These are phyloP conservation scores for Phylloporus scabripes DNA, from an alignment of 768 basidiomycete genomes.

Conservation along the genomic window DNA sequence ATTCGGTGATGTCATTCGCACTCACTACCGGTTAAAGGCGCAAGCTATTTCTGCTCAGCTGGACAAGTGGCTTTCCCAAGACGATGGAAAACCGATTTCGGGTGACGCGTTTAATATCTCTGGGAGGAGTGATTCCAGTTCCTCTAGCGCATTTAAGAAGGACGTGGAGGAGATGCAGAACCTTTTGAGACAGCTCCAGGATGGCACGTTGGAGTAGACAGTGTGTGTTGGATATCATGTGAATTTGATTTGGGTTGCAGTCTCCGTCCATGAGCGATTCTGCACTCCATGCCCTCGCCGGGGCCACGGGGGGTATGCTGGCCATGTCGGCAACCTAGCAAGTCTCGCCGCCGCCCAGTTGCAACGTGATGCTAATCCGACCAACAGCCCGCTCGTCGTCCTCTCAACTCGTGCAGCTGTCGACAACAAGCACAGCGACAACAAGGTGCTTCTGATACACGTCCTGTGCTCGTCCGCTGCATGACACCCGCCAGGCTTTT, in stretches of 20 bases:
- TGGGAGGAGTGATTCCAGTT: slow-evolving; percentile 34
- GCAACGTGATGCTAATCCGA: slow-evolving; percentile 2
- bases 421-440: slow-evolving; percentile 65
- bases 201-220: slow-evolving; percentile 19
- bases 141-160: slow-evolving; percentile 55
- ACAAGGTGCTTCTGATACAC: slow-evolving; percentile 49
- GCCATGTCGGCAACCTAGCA: slow-evolving; percentile 92
- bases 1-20: slow-evolving; percentile 81
- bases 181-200: slow-evolving; percentile 44
- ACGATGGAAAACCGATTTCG: slow-evolving; percentile 61
- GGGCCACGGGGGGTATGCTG: slow-evolving; percentile 82
- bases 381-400: slow-evolving; percentile 77
- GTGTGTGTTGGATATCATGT: too few species aligned
- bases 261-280: slow-evolving; percentile 59
- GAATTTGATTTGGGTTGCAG: slow-evolving; percentile 9
- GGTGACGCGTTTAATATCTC: slow-evolving; percentile 49
- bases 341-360: slow-evolving; percentile 23
- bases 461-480: not conserved
- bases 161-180: slow-evolving; percentile 71
- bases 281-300: slow-evolving; percentile 79
- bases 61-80: slow-evolving; percentile 68
- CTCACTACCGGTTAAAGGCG: slow-evolving; percentile 87
- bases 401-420: slow-evolving; percentile 92
- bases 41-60: slow-evolving; percentile 63
- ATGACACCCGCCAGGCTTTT: slow-evolving; percentile 41